Conservation (phyloP, 192 early-diverging fungal species). For the Podila epigama region DNA sequence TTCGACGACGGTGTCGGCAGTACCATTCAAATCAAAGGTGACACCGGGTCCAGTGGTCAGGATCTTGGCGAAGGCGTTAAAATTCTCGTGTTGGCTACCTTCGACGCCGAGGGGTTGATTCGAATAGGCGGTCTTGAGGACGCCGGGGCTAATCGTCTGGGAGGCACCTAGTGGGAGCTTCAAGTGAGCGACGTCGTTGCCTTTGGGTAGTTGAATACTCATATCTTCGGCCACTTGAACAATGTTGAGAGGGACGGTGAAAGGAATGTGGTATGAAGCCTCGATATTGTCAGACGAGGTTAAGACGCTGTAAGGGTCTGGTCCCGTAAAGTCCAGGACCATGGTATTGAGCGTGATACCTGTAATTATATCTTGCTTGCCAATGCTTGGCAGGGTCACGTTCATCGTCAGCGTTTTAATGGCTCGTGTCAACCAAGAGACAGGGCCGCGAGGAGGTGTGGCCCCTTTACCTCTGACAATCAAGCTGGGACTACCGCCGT, state of each 20-base stretch:
- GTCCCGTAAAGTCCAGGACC: slow-evolving; percentile 56
- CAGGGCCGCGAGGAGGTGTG: slow-evolving; percentile 51
- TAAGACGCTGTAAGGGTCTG: slow-evolving; percentile 55
- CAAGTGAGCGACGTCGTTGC: slow-evolving; percentile 37
- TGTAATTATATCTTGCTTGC: slow-evolving; percentile 59
- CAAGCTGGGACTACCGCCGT: slow-evolving; percentile 54
- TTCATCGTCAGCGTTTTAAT: slow-evolving; percentile 58
- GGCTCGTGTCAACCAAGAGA: slow-evolving; percentile 59
- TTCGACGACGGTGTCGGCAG: slow-evolving; percentile 54
- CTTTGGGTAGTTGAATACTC: slow-evolving; percentile 48
- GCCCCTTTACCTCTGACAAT: slow-evolving; percentile 57
- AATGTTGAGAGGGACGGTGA: slow-evolving; percentile 65
- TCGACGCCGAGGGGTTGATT: slow-evolving; percentile 53
- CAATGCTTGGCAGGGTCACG: slow-evolving; percentile 54
- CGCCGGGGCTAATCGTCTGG: slow-evolving; percentile 52
- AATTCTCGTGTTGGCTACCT: slow-evolving; percentile 38
- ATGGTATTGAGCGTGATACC: slow-evolving; percentile 61
- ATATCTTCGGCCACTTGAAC: slow-evolving; percentile 61
- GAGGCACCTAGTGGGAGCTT: slow-evolving; percentile 39
- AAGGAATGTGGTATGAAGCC: slow-evolving; percentile 64
- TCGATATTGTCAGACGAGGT: slow-evolving; percentile 53
- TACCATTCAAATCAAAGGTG: slow-evolving; percentile 56
- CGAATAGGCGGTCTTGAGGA: slow-evolving; percentile 55
- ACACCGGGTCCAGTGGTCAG: slow-evolving; percentile 56
- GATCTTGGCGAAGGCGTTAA: slow-evolving; percentile 59